Evolutionary conservation across 768 basidiomycete genomes (phyloP).

Genomic region (Boletus speciosus): DNA sequence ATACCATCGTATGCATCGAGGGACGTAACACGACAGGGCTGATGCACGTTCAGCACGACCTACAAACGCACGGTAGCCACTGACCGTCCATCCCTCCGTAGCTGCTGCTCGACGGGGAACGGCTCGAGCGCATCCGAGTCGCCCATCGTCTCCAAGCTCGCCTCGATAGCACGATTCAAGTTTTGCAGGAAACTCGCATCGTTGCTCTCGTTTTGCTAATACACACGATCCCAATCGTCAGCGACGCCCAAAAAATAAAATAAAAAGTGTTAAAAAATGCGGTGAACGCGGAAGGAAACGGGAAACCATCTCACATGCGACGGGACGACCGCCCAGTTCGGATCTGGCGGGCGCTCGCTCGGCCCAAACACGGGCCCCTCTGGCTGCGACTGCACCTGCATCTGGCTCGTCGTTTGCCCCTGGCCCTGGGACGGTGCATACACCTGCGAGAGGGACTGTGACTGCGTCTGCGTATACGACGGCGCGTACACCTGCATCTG

Average conservation of each 20-base stretch:
- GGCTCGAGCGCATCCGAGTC: conserved; percentile 51
- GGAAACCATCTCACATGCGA: conserved; percentile 49
- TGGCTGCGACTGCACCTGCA: conserved; percentile 20
- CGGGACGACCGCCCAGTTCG: conserved; percentile 67
- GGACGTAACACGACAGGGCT: conserved; percentile 76
- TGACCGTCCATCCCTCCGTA: conserved; percentile 59
- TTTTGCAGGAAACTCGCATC: conserved; percentile 56
- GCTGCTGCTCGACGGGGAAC: conserved; percentile 47
- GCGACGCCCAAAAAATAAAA: not conserved
- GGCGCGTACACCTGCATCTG: conserved; percentile 14
- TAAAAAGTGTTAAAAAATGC: no score
- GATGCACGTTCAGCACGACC: not conserved
- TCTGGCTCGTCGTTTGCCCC: not conserved
- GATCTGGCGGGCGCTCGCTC: conserved; percentile 57
- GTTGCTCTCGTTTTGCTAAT: conserved; percentile 32
- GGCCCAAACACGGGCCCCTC: conserved; percentile 50
- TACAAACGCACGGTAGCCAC: conserved; percentile 16
- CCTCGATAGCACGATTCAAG: conserved; percentile 68
- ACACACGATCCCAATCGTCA: not conserved
- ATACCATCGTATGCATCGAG: conserved; percentile 45
- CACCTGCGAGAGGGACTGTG: not conserved
- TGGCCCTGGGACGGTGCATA: conserved; percentile 16
- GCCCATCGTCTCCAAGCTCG: conserved; percentile 53
- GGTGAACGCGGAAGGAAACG: not conserved
- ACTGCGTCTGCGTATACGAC: conserved; percentile 13